phyloP scores from a whole-genome alignment of 2,329 filamentous ascomycete species.

The Periconia macrospinosa region DNA sequence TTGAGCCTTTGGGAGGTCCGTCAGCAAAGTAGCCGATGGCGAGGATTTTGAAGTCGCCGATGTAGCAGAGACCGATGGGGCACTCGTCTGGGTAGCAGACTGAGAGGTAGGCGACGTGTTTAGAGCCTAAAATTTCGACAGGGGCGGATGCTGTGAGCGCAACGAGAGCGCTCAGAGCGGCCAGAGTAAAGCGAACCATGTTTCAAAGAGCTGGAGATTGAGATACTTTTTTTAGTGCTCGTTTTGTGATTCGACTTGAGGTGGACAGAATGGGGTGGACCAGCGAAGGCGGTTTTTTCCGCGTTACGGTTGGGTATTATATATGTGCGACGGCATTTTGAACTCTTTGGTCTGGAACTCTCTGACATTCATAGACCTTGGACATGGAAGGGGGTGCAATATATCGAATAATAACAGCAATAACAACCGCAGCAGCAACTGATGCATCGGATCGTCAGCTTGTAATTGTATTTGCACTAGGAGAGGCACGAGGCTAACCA shows the following conservation, averaged over 20 bases:
- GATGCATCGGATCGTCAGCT: background rate
- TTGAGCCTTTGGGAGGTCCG: background rate
- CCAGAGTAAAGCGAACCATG: conserved; percentile 5
- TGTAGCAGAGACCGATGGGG: conserved; percentile 16
- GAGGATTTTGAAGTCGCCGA: conserved; percentile 11
- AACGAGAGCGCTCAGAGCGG: conserved; percentile 4
- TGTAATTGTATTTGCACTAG: background rate
- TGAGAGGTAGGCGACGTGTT: conserved; percentile 20
- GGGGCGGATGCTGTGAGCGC: conserved; percentile 2
- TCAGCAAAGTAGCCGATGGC: conserved; percentile 10
- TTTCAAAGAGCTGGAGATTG: background rate
- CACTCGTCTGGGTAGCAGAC: conserved; percentile 14
- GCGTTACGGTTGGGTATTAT: background rate
- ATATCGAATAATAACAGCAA: background rate
- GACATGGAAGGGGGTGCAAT: background rate
- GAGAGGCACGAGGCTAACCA: background rate
- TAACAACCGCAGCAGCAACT: background rate
- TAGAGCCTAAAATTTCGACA: conserved; percentile 13
- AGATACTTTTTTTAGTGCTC: no score
- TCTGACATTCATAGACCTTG: background rate
- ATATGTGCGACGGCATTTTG: background rate
- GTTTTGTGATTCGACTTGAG: no score
- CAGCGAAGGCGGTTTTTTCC: background rate
- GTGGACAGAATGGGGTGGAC: no score
- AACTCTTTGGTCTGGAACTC: background rate